Conservation (phyloP, 1,139 yeast species). For the Hyphopichia pseudoburtonii region DNA sequence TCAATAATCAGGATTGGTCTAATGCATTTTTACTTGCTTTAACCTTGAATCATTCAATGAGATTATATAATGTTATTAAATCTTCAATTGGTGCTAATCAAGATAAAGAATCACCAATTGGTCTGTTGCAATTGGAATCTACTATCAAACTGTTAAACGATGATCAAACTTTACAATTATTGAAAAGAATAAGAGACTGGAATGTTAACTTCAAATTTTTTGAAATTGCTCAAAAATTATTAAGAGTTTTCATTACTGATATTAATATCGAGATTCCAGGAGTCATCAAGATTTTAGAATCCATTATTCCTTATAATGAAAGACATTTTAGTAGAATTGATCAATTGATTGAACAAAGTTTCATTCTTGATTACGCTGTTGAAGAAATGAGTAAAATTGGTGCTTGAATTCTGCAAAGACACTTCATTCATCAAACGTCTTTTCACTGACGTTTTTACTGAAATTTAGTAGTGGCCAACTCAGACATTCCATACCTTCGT, state of each 20-base stretch:
- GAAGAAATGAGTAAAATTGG: conserved; percentile 56
- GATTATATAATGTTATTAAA: conserved; percentile 68
- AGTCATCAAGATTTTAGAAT: conserved; percentile 65
- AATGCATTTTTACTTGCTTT: conserved; percentile 86
- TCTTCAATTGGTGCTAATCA: conserved; percentile 49
- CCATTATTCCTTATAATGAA: conserved; percentile 80
- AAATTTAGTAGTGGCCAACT: too few relatives aligned
- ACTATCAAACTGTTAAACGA: conserved; percentile 59
- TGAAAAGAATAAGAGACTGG: conserved; percentile 89
- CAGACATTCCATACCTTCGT: too few relatives aligned
- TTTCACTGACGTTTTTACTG: too few relatives aligned
- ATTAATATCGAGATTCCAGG: conserved; percentile 65
- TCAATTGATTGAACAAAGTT: conserved; percentile 80
- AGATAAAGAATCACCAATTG: conserved; percentile 51
- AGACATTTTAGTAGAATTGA: conserved; percentile 80
- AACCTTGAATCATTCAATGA: conserved; percentile 83
- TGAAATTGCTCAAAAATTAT: conserved; percentile 73
- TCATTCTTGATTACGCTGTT: conserved; percentile 78
- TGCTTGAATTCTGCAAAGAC: too few relatives aligned
- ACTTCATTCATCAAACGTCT: too few relatives aligned
- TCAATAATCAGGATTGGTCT: conserved; percentile 75
- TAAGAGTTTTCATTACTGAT: conserved; percentile 60
- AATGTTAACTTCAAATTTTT: conserved; percentile 84
- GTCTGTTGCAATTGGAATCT: conserved; percentile 62
- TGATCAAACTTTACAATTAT: conserved; percentile 58